Conservation (phyloP, 495 filamentous ascomycete species). For the Articulospora tetracladia region DNA sequence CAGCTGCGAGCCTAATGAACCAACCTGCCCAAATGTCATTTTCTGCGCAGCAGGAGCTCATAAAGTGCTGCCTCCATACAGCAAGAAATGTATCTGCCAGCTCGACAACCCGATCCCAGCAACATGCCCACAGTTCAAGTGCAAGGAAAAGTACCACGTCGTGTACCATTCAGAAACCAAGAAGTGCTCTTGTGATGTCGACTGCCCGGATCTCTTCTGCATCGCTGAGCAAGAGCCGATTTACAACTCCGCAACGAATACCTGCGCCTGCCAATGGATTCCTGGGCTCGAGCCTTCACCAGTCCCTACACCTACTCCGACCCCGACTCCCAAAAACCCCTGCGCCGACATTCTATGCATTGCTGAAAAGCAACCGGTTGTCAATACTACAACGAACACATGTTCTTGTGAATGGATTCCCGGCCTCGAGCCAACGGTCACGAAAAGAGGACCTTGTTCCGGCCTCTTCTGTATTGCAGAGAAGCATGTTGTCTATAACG, state of each 20-base stretch:
- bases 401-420: conserved; percentile 8
- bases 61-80: not conserved
- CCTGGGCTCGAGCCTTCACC: not conserved
- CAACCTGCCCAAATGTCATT: not conserved
- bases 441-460: not conserved
- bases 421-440: not conserved
- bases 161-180: conserved; percentile 1
- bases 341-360: conserved; percentile 4
- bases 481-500: not conserved
- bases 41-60: conserved; percentile 1
- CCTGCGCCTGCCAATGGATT: conserved; percentile 5
- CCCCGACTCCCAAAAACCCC: not conserved
- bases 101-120: not conserved
- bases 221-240: not conserved
- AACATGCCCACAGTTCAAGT: conserved; percentile 5
- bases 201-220: conserved; percentile 8
- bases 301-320: not conserved
- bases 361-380: not conserved
- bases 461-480: conserved; percentile 4
- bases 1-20: conserved; percentile 2
- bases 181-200: not conserved
- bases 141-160: not conserved
- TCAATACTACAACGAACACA: not conserved
- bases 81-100: conserved; percentile 3
- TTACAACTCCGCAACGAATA: not conserved